Conservation (phyloP, 2,329 filamentous ascomycete genomes). For the Berkeleyomyces basicola region DNA sequence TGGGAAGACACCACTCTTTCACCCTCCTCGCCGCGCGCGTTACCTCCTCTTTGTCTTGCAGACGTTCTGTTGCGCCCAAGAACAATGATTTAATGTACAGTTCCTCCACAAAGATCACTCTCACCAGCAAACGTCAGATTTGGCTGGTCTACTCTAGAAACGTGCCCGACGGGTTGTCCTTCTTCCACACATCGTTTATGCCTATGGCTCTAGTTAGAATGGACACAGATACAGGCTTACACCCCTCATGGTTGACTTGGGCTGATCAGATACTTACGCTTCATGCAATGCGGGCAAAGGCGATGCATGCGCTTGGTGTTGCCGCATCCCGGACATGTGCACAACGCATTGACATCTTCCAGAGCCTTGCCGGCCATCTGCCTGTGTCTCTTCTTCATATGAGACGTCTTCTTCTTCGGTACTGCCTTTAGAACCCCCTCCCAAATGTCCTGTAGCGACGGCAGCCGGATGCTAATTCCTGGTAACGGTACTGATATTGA, state of each 20-base stretch:
- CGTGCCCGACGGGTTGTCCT: constrained; percentile 15
- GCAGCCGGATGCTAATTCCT: constrained; percentile 37
- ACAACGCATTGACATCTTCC: constrained; percentile 75
- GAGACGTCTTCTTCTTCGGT: constrained; percentile 96
- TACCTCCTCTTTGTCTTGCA: background rate
- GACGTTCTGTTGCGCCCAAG: background rate
- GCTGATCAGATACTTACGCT: constrained; percentile 39
- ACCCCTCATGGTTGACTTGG: background rate
- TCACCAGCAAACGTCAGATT: background rate
- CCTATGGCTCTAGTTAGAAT: constrained; percentile 7
- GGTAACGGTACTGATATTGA: constrained; percentile 43
- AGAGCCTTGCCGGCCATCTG: constrained; percentile 92
- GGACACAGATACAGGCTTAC: background rate
- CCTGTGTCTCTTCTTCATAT: constrained; percentile 84
- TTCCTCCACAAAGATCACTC: background rate
- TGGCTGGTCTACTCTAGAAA: constrained; percentile 10
- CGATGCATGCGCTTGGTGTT: constrained; percentile 75
- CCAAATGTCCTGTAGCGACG: constrained; percentile 65
- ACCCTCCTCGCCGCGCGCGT: background rate
- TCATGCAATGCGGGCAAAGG: constrained; percentile 72
- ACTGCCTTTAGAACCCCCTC: constrained; percentile 82
- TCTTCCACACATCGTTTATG: constrained; percentile 15
- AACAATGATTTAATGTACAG: constrained; percentile 7
- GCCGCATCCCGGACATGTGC: constrained; percentile 80
- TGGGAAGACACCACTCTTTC: background rate